Evolutionary conservation across 208 protist genomes (phyloP), one percentile per base, ranked within the genome.

Genomic region (Trypanosoma vivax): DNA sequence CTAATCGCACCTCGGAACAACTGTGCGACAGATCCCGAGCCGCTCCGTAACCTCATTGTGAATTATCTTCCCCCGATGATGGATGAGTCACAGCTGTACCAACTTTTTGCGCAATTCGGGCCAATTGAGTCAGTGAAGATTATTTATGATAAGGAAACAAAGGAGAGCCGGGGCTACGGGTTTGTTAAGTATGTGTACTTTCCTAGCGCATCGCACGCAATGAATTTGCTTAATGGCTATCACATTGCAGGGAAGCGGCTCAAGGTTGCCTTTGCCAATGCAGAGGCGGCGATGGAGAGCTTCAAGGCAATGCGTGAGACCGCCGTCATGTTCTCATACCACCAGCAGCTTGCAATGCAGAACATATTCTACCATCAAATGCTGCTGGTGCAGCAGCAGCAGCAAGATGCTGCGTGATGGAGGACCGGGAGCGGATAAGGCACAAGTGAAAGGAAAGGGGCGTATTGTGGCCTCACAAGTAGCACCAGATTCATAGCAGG

Each of bases 51-150:
- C 50, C 53, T 93, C 10, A 93, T 93, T 33, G 79, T 93, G 24
- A 93, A 93, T 69, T 93, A 89, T 64, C 52, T 93, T 4, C 86
- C 86, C 0, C 76, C 86, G 0, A 53, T 76, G 47, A 88, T 93
- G 71, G 81, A 87, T 52, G 82, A 93, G 53, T 45, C 31, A 16
- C 69, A 82, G 50, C 62, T 90, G 11, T 71, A 24, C 27, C 56
- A 88, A 35, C 73, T 91, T 24, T 96, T 96, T 51, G 58, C 55
- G 3, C 78, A 85, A 56, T 93, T 87, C 35, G 89, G 89, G 10
- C 79, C 71, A n/a, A 83, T 96, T 41, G 78, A 90, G 42, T 79
- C 68, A 29, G 79, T 90, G 24, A 87, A 91, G 55, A 87, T 96
- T 35, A 90, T 94, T 13, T 88, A 82, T 64, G 86, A 96, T 62